These are phyloP conservation scores for Phytophthora fragariae DNA, from an alignment of 352 stramenopile species.

Conservation along the genomic window DNA sequence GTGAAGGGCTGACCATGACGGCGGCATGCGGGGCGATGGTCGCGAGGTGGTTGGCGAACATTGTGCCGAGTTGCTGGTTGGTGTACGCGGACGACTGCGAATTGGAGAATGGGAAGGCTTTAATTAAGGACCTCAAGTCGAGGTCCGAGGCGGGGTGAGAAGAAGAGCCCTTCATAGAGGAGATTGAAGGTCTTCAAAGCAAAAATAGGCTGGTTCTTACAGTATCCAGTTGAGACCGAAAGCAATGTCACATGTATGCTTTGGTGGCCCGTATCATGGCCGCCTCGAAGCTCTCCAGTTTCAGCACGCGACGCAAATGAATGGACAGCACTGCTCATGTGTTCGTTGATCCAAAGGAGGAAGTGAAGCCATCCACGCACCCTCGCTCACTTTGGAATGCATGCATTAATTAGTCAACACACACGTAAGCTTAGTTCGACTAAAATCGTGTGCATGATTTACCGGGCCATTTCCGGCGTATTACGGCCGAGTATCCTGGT, in stretches of 20 bases:
- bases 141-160: neutral
- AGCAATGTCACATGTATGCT: neutral
- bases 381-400: conserved; percentile 1
- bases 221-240: conserved; percentile 1
- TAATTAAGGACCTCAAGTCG: neutral
- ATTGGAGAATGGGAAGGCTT: conserved; percentile 34
- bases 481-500: conserved; percentile 7
- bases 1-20: conserved; percentile 18
- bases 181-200: neutral
- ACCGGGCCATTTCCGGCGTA: neutral
- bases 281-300: neutral
- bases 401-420: neutral
- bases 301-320: neutral
- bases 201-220: neutral
- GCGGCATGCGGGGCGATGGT: conserved; percentile 39
- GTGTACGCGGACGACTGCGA: neutral
- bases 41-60: conserved; percentile 45
- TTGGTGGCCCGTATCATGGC: conserved; percentile 13
- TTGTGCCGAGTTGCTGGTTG: conserved; percentile 7
- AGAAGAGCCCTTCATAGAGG: neutral
- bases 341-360: neutral
- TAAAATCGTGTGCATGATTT: conserved; percentile 23
- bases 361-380: neutral
- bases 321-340: neutral
- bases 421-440: conserved; percentile 5